A percentile compares a stretch with the other conserved stretches of the same genome.
phyloP scores from a whole-genome alignment of 2,329 filamentous ascomycete species.

The Xylariales sp. region DNA sequence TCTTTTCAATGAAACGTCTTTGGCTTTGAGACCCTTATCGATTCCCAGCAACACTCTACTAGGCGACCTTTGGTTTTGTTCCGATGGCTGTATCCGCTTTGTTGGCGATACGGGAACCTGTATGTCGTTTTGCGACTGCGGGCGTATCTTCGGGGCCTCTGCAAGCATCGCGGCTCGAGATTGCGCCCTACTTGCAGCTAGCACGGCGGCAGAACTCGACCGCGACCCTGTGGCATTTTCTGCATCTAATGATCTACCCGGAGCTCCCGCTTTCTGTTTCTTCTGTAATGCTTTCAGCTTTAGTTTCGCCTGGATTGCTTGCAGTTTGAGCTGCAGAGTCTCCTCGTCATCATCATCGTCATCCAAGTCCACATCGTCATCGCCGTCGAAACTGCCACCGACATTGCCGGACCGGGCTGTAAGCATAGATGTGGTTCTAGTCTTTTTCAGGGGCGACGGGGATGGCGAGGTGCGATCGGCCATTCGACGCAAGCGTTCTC shows the following conservation, averaged over 20 bases:
- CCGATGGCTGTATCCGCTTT: constrained; percentile 48
- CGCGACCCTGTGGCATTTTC: background rate
- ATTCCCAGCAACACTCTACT: constrained; percentile 79
- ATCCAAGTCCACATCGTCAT: constrained; percentile 30
- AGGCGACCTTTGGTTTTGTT: constrained; percentile 64
- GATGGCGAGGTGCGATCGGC: constrained; percentile 64
- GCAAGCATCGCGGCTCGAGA: constrained; percentile 12
- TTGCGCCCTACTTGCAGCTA: constrained; percentile 13
- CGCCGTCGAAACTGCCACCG: constrained; percentile 20
- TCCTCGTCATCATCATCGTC: constrained; percentile 75
- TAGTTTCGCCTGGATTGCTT: constrained; percentile 82
- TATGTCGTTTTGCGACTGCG: constrained; percentile 37
- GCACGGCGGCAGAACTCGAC: constrained; percentile 11
- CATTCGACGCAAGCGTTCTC: constrained; percentile 67
- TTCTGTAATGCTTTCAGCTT: constrained; percentile 82
- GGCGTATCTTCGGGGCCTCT: constrained; percentile 13
- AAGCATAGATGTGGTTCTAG: constrained; percentile 28
- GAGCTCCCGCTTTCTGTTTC: constrained; percentile 10
- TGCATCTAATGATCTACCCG: constrained; percentile 1
- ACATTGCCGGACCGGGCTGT: constrained; percentile 13
- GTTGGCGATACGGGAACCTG: constrained; percentile 77
- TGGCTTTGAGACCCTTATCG: constrained; percentile 77
- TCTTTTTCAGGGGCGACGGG: constrained; percentile 58
- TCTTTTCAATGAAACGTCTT: constrained; percentile 79
- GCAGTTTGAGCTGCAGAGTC: constrained; percentile 77